Evolutionary conservation across 2,329 filamentous ascomycete species (phyloP).

Genomic region (Curvularia spicifera): DNA sequence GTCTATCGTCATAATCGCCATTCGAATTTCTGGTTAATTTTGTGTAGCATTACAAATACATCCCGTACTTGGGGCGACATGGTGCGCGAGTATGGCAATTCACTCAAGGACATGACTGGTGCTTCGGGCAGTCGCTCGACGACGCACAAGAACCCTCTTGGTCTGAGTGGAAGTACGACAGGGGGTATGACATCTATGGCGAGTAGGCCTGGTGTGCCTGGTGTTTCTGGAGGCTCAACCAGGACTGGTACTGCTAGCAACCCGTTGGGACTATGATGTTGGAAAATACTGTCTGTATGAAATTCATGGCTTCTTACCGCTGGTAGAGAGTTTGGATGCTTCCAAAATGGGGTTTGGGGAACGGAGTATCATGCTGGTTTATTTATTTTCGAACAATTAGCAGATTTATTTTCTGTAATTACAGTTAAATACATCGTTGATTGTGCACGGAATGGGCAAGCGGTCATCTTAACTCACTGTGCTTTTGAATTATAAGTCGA

Average conservation of each 20-base stretch:
- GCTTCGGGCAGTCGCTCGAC: constrained; percentile 53
- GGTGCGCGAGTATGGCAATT: constrained; percentile 58
- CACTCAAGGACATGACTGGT: constrained; percentile 56
- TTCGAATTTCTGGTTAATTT: background rate
- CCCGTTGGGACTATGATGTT: constrained; percentile 50
- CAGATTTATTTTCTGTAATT: background rate
- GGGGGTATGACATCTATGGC: constrained; percentile 41
- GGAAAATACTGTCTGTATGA: background rate
- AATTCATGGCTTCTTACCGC: background rate
- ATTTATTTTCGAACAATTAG: background rate
- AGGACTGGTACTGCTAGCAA: constrained; percentile 49
- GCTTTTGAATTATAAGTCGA: too few relatives aligned
- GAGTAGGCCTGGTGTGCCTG: constrained; percentile 24
- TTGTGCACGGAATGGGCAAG: too few relatives aligned
- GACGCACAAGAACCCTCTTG: constrained; percentile 56
- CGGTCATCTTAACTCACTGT: too few relatives aligned
- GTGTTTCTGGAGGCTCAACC: constrained; percentile 22
- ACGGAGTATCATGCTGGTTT: background rate
- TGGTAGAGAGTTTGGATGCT: background rate
- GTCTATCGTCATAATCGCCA: background rate
- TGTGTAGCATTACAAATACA: constrained; percentile 51
- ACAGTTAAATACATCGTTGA: background rate
- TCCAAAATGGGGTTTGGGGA: background rate
- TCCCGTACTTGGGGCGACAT: constrained; percentile 56
- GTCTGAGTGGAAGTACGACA: constrained; percentile 44